A percentile compares a stretch with the other conserved stretches of the same genome.
Evolutionary conservation across 2,329 filamentous ascomycete species (phyloP).

Genomic region (Alternaria dauci): DNA sequence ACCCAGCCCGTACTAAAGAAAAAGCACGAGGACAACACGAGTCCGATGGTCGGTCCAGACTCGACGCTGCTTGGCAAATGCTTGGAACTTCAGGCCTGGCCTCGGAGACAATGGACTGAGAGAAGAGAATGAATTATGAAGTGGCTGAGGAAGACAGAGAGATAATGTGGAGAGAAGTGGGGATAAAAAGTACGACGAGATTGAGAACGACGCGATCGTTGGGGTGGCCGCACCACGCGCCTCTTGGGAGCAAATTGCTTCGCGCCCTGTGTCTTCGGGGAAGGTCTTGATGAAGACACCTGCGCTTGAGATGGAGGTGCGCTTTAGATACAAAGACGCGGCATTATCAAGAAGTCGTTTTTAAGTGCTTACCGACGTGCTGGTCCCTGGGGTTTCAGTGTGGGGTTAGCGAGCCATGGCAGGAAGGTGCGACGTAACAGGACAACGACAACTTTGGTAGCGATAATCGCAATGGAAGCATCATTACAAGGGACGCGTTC

Average conservation of each 20-base stretch:
- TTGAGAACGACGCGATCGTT: background rate
- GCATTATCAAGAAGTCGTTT: background rate
- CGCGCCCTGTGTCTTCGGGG: too few species aligned
- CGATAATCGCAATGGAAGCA: too few species aligned
- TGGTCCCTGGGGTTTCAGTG: background rate
- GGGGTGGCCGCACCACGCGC: background rate
- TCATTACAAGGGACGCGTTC: too few species aligned
- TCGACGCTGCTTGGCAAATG: constrained; percentile 57
- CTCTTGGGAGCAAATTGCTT: background rate
- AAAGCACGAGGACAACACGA: constrained; percentile 43
- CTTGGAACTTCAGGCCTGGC: constrained; percentile 55
- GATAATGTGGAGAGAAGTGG: background rate
- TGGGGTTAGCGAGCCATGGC: constrained; percentile 3
- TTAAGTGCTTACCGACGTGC: background rate
- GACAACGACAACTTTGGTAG: too few species aligned
- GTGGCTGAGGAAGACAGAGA: background rate
- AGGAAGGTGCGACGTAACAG: background rate
- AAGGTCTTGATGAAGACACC: background rate
- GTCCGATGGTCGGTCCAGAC: constrained; percentile 56
- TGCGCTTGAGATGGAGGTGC: background rate
- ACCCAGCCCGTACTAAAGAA: constrained; percentile 40
- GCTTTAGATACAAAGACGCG: background rate
- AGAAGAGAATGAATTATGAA: background rate
- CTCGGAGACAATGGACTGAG: constrained; percentile 21
- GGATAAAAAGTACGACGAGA: background rate